These are phyloP conservation scores for Coniferiporia weirii DNA, from an alignment of 1,284 basidiomycete species.

Conservation along the genomic window DNA sequence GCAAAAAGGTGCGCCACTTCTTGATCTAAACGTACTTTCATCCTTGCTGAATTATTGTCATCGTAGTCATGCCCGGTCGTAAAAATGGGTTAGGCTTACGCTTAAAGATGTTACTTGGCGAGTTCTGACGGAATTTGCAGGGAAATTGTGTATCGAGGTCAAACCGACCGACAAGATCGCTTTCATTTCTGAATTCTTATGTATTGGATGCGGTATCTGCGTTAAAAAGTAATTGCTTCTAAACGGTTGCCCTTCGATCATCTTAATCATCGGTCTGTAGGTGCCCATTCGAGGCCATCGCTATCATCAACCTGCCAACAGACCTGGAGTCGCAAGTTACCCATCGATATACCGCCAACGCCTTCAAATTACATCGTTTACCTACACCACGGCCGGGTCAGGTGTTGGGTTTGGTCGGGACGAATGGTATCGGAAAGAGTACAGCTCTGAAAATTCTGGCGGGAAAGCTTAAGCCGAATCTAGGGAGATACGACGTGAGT, in stretches of 20 bases:
- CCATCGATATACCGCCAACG: conserved; percentile 94
- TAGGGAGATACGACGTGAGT: conserved; percentile 84
- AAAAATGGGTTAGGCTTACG: conserved; percentile 76
- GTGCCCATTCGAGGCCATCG: conserved; percentile 96
- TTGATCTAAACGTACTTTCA: neutral
- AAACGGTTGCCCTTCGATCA: neutral
- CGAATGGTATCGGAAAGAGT: conserved; percentile 98
- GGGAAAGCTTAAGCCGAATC: conserved; percentile 92
- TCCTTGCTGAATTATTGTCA: conserved; percentile 11
- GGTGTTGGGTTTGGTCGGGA: conserved; percentile 92
- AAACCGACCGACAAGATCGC: conserved; percentile 92
- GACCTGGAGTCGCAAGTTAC: conserved; percentile 93
- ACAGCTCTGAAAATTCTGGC: conserved; percentile 94
- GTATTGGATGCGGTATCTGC: conserved; percentile 97
- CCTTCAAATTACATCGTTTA: conserved; percentile 95
- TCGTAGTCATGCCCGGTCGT: conserved; percentile 91
- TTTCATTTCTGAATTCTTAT: conserved; percentile 94
- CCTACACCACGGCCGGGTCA: conserved; percentile 94
- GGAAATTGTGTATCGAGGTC: conserved; percentile 97
- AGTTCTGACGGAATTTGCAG: conserved; percentile 33
- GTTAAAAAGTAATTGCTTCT: conserved; percentile 80
- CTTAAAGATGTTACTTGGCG: conserved; percentile 1
- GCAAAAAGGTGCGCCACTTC: conserved; percentile 66
- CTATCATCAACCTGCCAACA: conserved; percentile 95
- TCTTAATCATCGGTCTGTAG: conserved; percentile 36